Evolutionary conservation across 1,139 yeast genomes (phyloP), one percentile per base, ranked within the genome.

Genomic region (Candida sanyaensis): DNA sequence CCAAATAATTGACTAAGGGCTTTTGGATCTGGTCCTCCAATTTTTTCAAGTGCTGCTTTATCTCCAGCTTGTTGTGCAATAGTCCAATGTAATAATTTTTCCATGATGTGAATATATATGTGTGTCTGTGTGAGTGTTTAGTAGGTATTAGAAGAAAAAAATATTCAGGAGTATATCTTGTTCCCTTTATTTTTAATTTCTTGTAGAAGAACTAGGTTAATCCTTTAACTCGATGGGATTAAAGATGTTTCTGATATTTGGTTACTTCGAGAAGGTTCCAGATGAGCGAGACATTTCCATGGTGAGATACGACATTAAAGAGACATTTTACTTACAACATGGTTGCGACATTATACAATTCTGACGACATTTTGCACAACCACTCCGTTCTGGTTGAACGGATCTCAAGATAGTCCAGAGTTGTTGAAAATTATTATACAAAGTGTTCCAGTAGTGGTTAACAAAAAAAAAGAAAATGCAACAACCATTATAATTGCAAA

Each of bases 41-140:
- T 78, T 53, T 76, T 81, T 7, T 70, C 78, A 47, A 79, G 73
- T 2, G 87, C 83, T 46, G 80, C 88, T 50, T 84, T 75, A 60
- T 87, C 91, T 5, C 84, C 86, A 12, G 85, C 77, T 50, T 86
- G 81, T 58, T 83, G 86, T 4, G 91, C 96, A 43, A 91, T 79
- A 5, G 97, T 90, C 98, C 98, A 92, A 57, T 90, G 89, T 55
- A 92, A 70, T 57, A 92, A 68, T 65, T 91, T 91, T 52, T 92
- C 97, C 98, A 92, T 92, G 29, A 5, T 24, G 34, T 47, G 27
- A 11, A n/a, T 31, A 37, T 36, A 28, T 36, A 11, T 23, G 5
- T 31, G 45, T 43, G 42, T n/a, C 9, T 28, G 37, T 6, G 27
- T 43, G 21, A 31, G 6, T 11, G 21, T 27, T 17, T 17, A 17